Evolutionary conservation across 2,329 filamentous ascomycete genomes (phyloP), one percentile per base, ranked within the genome.

Genomic region (Fusarium nygamai): DNA sequence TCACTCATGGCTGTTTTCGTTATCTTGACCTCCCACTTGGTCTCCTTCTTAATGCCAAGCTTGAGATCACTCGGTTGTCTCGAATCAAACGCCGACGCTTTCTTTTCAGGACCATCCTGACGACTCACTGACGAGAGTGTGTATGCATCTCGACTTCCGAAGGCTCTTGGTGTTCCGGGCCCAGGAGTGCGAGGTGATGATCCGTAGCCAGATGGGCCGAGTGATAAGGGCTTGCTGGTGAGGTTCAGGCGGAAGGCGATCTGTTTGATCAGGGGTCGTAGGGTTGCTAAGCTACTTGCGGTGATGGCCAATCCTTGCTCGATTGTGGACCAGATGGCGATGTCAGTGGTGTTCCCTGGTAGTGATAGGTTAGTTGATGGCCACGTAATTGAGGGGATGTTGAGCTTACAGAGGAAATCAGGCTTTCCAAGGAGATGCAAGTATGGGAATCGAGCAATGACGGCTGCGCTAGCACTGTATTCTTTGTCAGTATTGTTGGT

Each of bases 261-360:
- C 8, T 76, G 31, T 36, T 80, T 82, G 29, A 82, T 64, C 0
- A 87, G 78, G 0, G 85, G 86, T 0, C 84, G 82, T 1, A 87
- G 76, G 0, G 85, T 86, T 6, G 84, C 82, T 6, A 84, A 79
- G 29, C 82, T 82, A 33, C 83, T 84, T 3, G 85, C 86, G 3
- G 83, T 83, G 67, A 87, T 84, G 59, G 84, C 84, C 4, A 87
- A 76, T 7, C 83, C 83, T 39, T 84, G 80, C 48, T 87, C 86
- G 17, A 84, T 76, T 0, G 82, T 84, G 3, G 85, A 86, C 84
- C 84, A 86, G 72, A 86, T 84, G 36, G 84, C 84, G 48, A 86
- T 81, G 58, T 83, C 80, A 29, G 79, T 62, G 0, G 84, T 85
- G n/a, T 80, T 81, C 73, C 71, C 81, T 82, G 4, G 4, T 10